phyloP scores from a whole-genome alignment of 129 eudicot species.

The Flaveria robusta region DNA sequence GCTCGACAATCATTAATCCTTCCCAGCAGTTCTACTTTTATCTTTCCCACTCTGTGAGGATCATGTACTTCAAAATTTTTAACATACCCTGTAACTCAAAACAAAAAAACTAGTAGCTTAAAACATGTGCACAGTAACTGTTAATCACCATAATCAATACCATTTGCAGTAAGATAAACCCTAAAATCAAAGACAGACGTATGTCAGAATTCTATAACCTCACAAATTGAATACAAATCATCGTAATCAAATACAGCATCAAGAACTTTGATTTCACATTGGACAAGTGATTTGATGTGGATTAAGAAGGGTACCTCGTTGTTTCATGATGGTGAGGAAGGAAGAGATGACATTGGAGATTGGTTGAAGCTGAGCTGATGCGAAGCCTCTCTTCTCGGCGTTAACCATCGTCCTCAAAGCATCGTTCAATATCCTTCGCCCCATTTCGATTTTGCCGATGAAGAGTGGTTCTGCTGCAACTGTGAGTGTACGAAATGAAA shows the following conservation, averaged over 20 bases:
- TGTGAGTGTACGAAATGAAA: neutral
- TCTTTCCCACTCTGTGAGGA: conserved; percentile 85
- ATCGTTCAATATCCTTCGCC: conserved; percentile 76
- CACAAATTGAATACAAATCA: too few relatives aligned
- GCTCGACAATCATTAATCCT: conserved; percentile 89
- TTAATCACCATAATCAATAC: neutral
- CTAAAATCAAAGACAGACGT: too few relatives aligned
- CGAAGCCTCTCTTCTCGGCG: conserved; percentile 79
- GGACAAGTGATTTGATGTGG: neutral
- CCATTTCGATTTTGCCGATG: conserved; percentile 49
- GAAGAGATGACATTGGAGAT: conserved; percentile 72
- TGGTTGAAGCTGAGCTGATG: conserved; percentile 69
- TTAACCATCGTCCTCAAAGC: conserved; percentile 79
- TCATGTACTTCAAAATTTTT: conserved; percentile 77
- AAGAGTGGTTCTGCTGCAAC: neutral
- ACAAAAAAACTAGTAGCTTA: neutral
- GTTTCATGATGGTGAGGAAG: conserved; percentile 78
- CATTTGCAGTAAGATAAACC: neutral
- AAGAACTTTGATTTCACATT: too few relatives aligned
- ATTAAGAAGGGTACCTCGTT: conserved; percentile 33
- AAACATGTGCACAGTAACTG: neutral
- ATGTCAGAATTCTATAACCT: too few relatives aligned
- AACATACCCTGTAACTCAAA: conserved; percentile 70
- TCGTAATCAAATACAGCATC: too few relatives aligned
- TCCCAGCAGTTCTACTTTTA: conserved; percentile 73